Conservation (phyloP, 164 flowering plant species). For the Magnolia changhungtana region DNA sequence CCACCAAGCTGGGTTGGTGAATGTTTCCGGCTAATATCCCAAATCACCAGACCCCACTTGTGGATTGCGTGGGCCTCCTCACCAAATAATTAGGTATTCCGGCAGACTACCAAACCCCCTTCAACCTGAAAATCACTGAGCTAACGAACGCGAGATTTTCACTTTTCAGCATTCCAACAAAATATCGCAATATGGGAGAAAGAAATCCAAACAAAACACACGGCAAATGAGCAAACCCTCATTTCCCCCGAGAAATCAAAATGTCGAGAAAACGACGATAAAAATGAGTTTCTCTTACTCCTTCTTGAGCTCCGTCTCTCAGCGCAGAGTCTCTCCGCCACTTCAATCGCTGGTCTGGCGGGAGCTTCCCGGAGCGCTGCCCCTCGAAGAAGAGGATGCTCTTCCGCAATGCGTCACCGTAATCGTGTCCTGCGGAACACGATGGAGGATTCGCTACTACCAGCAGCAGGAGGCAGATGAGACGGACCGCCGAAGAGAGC, state of each 20-base stretch:
- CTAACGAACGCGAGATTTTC: no score
- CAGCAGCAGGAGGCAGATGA: neutral
- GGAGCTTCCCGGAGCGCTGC: slow-evolving; percentile 90
- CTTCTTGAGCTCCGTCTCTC: slow-evolving; percentile 70
- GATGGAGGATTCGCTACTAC: slow-evolving; percentile 1
- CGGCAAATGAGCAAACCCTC: no score
- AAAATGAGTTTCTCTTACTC: slow-evolving; percentile 37
- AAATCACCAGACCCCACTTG: neutral
- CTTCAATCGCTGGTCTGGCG: slow-evolving; percentile 68
- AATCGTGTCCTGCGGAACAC: slow-evolving; percentile 38
- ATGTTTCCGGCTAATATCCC: neutral
- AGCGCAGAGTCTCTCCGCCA: slow-evolving; percentile 93
- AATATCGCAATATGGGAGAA: neutral
- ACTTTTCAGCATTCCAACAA: neutral
- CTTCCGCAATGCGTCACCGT: slow-evolving; percentile 73
- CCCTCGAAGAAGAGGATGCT: slow-evolving; percentile 96
- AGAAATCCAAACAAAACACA: neutral
- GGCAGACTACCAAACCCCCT: no score
- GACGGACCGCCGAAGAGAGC: neutral
- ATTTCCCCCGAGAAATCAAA: no score
- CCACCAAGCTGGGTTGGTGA: neutral
- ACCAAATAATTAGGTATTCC: neutral
- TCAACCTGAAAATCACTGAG: no score
- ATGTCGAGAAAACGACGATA: neutral
- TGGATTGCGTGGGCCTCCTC: neutral